Evolutionary conservation across 495 filamentous ascomycete genomes (phyloP), one percentile per base, ranked within the genome.

Genomic region (Mycothermus thermophilus): DNA sequence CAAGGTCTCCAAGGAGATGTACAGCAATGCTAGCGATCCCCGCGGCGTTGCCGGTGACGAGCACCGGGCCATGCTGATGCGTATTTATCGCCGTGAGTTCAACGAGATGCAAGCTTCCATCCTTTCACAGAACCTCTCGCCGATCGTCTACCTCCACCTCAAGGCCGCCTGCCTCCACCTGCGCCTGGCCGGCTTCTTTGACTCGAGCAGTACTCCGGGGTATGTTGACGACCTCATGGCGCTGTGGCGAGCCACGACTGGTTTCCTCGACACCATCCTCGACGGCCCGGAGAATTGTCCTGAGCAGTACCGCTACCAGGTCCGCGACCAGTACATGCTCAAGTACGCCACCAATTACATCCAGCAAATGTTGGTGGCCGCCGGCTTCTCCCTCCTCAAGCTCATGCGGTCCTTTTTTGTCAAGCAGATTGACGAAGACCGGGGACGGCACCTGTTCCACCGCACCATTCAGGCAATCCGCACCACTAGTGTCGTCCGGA

Each of bases 361-460:
- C 35, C 77, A 86, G 45, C 86, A 93, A 57, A 93, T 93, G 79
- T 76, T 92, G 47, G 77, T 92, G 24, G 86, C 85, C 24, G 82
- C 75, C 1, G 83, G 82, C 11, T 92, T 88, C 48, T 77, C 82
- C 4, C 57, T 95, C 24, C 62, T 92, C 33, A 93, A 93, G 53
- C 66, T 95, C 19, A 68, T 86, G 51, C 80, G 83, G 48, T 86
- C 80, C 35, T 80, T 90, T 71, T 78, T 93, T 63, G 61, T 77
- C 43, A 48, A 65, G 52, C 59, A 76, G 55, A 74, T 92, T 37
- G 77, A 87, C 40, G 72, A 77, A 51, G 71, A 79, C 8, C 68
- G 79, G n/a, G 82, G 83, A 30, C 74, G 77, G 22, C 58, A 63
- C 13, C 67, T 88, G 20, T 88, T 93, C 50, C 75, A 80, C 44